A percentile compares a stretch with the other conserved stretches of the same genome.
Conservation (phyloP, 2,329 filamentous ascomycete species). For the Diaporthe nobilis region DNA sequence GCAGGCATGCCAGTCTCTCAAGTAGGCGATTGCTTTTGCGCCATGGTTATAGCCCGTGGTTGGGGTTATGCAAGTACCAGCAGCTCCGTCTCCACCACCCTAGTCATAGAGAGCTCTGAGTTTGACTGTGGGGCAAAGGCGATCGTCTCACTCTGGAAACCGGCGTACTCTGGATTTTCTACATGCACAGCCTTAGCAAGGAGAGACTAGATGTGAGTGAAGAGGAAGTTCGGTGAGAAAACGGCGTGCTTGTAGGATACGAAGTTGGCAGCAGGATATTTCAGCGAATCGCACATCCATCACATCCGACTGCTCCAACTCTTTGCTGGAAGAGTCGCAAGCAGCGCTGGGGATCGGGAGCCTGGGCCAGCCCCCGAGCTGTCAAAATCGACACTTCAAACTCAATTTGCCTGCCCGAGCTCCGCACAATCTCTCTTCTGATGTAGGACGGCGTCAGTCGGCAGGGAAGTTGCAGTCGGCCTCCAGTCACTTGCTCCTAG, state of each 20-base stretch:
- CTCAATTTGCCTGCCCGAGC: slow-evolving; percentile 11
- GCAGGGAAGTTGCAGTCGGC: neutral
- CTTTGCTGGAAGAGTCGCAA: neutral
- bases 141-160: neutral
- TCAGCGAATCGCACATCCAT: neutral
- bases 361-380: neutral
- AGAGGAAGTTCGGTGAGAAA: neutral
- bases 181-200: neutral
- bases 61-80: neutral
- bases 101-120: too few relatives aligned
- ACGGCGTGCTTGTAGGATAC: neutral
- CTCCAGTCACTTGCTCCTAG: neutral
- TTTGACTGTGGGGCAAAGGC: too few relatives aligned
- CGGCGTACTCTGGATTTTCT: neutral
- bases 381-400: slow-evolving; percentile 14
- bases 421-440: neutral
- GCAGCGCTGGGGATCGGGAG: neutral
- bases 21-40: neutral
- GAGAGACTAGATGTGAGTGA: neutral
- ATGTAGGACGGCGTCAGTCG: neutral
- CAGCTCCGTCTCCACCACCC: too few relatives aligned
- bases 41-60: neutral
- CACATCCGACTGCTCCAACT: neutral
- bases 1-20: neutral
- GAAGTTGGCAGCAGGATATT: too few relatives aligned